phyloP scores from a whole-genome alignment of 306 rosid species.

The Abrus pulchellus region DNA sequence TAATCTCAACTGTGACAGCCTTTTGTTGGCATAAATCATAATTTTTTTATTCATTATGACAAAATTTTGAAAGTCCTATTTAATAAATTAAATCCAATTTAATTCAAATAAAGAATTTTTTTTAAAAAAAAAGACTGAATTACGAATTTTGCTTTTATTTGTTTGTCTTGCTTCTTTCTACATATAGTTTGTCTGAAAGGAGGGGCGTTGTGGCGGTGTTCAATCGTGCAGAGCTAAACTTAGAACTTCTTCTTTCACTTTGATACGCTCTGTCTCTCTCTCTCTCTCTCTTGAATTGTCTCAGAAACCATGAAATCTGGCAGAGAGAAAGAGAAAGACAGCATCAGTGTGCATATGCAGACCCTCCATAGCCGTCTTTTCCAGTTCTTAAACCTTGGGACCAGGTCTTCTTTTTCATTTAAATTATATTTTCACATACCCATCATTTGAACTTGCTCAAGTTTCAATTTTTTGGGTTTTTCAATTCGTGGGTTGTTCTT shows the following conservation, averaged over 20 bases:
- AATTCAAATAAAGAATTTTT: too few relatives aligned
- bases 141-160: background rate
- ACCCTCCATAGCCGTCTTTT: constrained; percentile 81
- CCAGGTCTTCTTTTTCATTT: constrained; percentile 55
- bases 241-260: background rate
- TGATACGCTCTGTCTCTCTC: background rate
- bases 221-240: constrained; percentile 4
- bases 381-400: constrained; percentile 77
- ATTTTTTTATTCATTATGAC: too few relatives aligned
- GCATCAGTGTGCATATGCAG: constrained; percentile 55
- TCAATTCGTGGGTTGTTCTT: background rate
- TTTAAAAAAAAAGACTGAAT: too few relatives aligned
- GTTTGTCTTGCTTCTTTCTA: background rate
- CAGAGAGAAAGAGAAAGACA: constrained; percentile 61
- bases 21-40: too few relatives aligned
- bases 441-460: background rate
- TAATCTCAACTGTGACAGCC: too few relatives aligned
- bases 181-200: background rate
- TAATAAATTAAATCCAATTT: too few relatives aligned
- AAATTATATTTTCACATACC: too few relatives aligned
- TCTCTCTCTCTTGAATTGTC: background rate
- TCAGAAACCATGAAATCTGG: constrained; percentile 55
- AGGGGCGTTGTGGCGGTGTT: background rate
- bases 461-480: background rate
- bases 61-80: too few relatives aligned